These are phyloP conservation scores for Tieghemiomyces parasiticus DNA, from an alignment of 192 early-diverging fungal species.

Conservation along the genomic window DNA sequence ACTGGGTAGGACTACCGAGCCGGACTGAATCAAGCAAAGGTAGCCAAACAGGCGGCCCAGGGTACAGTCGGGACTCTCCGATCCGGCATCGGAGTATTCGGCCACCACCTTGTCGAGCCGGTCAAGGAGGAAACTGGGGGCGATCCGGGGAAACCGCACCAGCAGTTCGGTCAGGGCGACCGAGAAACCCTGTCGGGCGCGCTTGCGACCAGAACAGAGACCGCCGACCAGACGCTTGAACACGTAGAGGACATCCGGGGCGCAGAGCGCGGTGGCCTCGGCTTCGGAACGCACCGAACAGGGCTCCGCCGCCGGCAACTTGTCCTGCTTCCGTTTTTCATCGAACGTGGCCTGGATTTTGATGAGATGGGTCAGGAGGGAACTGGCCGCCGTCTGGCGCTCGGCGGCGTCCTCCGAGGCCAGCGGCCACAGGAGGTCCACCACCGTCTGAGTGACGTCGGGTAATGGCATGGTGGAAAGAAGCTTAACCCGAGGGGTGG, in stretches of 20 bases:
- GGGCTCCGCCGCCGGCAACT: slow-evolving; percentile 12
- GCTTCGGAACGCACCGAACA: slow-evolving; percentile 28
- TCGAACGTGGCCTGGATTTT: slow-evolving; percentile 33
- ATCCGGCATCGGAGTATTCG: slow-evolving; percentile 43
- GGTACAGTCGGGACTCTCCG: slow-evolving; percentile 79
- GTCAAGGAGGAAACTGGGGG: slow-evolving; percentile 47
- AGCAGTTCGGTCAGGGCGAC: slow-evolving; percentile 79
- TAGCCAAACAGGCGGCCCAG: slow-evolving; percentile 88
- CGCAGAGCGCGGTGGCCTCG: slow-evolving; percentile 43
- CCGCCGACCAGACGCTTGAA: slow-evolving; percentile 78
- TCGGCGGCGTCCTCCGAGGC: slow-evolving; percentile 53
- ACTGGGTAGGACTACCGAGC: slow-evolving; percentile 24
- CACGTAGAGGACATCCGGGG: slow-evolving; percentile 74
- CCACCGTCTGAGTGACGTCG: slow-evolving; percentile 1
- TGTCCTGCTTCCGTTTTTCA: slow-evolving; percentile 15
- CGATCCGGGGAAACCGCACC: slow-evolving; percentile 26
- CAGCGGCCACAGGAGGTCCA: slow-evolving; percentile 67
- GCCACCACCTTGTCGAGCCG: slow-evolving; percentile 52
- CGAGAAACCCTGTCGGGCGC: slow-evolving; percentile 89
- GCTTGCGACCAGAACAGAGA: slow-evolving; percentile 67
- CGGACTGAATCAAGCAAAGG: slow-evolving; percentile 66
- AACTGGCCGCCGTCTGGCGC: slow-evolving; percentile 45
- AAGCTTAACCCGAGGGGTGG: too few relatives aligned
- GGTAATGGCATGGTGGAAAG: background rate
- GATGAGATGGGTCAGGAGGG: slow-evolving; percentile 39